These are phyloP conservation scores for Alternaria gaisen DNA, from an alignment of 2,329 filamentous ascomycete species.

Conservation along the genomic window DNA sequence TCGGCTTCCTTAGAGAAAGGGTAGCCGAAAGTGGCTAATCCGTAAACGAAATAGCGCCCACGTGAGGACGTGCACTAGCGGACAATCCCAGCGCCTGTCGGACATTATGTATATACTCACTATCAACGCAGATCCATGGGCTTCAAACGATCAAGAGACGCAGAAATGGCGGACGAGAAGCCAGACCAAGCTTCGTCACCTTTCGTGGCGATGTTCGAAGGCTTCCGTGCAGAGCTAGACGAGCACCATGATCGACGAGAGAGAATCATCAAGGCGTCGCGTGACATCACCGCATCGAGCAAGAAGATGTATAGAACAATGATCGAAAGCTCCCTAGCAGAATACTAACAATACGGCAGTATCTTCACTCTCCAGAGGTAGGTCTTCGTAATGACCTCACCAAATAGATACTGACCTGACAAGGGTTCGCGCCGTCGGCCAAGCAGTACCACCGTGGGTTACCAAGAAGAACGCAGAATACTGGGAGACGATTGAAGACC, in stretches of 20 bases:
- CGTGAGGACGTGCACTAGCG: slow-evolving; percentile 33
- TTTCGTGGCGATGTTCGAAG: slow-evolving; percentile 78
- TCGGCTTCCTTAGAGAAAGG: slow-evolving; percentile 11
- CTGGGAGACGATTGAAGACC: slow-evolving; percentile 73
- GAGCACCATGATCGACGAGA: slow-evolving; percentile 94
- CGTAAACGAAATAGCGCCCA: slow-evolving; percentile 26
- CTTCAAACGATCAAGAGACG: slow-evolving; percentile 48
- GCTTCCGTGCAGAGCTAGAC: slow-evolving; percentile 87
- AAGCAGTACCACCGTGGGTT: slow-evolving; percentile 72
- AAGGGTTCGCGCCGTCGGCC: slow-evolving; percentile 69
- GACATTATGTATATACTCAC: slow-evolving; percentile 21
- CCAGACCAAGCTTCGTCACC: slow-evolving; percentile 51
- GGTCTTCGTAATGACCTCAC: background rate
- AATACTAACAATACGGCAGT: slow-evolving; percentile 55
- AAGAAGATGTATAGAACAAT: slow-evolving; percentile 84
- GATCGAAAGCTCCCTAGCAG: background rate
- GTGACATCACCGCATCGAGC: slow-evolving; percentile 91
- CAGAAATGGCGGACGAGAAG: slow-evolving; percentile 46
- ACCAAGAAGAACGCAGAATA: slow-evolving; percentile 74
- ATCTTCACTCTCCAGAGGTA: slow-evolving; percentile 87
- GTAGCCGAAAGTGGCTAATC: slow-evolving; percentile 32
- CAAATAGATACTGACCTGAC: slow-evolving; percentile 12
- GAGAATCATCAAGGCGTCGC: slow-evolving; percentile 85
- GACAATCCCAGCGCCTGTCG: slow-evolving; percentile 32
- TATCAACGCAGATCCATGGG: slow-evolving; percentile 27